phyloP scores from a whole-genome alignment of 352 stramenopile genomes.

The Phytophthora lateralis region DNA sequence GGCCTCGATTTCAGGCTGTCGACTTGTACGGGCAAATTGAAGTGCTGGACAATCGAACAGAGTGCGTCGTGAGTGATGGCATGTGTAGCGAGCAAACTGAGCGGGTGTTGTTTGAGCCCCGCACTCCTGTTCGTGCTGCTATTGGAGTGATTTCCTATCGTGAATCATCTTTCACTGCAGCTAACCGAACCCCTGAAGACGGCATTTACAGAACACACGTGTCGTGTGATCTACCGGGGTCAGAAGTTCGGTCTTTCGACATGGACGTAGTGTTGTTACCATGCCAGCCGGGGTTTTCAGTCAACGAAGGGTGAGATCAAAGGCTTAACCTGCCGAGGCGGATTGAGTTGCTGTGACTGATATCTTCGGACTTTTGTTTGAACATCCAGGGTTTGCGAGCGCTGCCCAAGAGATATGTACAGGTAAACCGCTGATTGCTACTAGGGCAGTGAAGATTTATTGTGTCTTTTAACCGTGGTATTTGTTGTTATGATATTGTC shows the following conservation, averaged over 20 bases:
- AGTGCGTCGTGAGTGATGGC: slow-evolving; percentile 40
- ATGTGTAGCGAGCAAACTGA: slow-evolving; percentile 14
- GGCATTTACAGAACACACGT: slow-evolving; percentile 46
- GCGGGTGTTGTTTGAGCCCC: slow-evolving; percentile 41
- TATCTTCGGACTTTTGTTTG: not conserved
- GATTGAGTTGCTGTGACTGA: not conserved
- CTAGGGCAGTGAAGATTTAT: not conserved
- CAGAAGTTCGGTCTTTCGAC: slow-evolving; percentile 38
- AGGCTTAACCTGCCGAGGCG: too few species aligned
- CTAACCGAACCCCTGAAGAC: slow-evolving; percentile 27
- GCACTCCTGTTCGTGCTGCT: slow-evolving; percentile 23
- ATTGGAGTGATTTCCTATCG: slow-evolving; percentile 49
- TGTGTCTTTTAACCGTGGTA: slow-evolving; percentile 1
- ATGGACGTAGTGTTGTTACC: slow-evolving; percentile 40
- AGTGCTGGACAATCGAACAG: slow-evolving; percentile 55
- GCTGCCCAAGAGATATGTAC: slow-evolving; percentile 59
- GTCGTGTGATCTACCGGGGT: slow-evolving; percentile 44
- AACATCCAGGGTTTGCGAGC: slow-evolving; percentile 46
- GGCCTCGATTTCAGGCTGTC: slow-evolving; percentile 60
- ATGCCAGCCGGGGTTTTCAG: slow-evolving; percentile 54
- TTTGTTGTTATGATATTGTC: not conserved
- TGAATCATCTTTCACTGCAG: slow-evolving; percentile 38
- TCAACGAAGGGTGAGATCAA: slow-evolving; percentile 37
- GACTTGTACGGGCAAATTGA: slow-evolving; percentile 71
- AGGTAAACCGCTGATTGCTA: slow-evolving; percentile 27